Percentiles rank a stretch among this genome's conserved stretches.
Evolutionary conservation across 169 alveolate genomes (phyloP).

Genomic region (Plasmodium gonderi): DNA sequence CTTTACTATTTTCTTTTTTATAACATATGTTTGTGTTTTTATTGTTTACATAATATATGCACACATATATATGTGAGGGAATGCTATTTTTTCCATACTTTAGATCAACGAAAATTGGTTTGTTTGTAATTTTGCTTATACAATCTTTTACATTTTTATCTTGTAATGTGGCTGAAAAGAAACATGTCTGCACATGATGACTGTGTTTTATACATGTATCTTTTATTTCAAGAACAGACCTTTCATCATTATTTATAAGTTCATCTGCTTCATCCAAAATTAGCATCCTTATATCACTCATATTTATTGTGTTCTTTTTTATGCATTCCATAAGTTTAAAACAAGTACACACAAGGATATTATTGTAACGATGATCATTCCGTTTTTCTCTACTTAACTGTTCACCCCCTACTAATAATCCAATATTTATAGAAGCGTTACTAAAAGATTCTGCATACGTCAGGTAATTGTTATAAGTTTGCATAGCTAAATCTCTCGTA

Average conservation of each 20-base stretch:
- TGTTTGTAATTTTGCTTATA: conserved; percentile 70
- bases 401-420: conserved; percentile 84
- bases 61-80: conserved; percentile 76
- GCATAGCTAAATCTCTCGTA: conserved; percentile 85
- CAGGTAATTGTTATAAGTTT: conserved; percentile 83
- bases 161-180: conserved; percentile 79
- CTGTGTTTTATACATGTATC: conserved; percentile 39
- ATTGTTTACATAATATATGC: conserved; percentile 61
- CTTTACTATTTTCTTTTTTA: background rate
- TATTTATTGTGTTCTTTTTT: conserved; percentile 31
- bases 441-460: conserved; percentile 78
- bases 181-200: conserved; percentile 65
- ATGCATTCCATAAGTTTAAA: conserved; percentile 45
- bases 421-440: conserved; percentile 64
- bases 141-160: conserved; percentile 69
- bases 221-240: conserved; percentile 37
- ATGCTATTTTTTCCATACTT: conserved; percentile 75
- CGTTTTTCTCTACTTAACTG: conserved; percentile 77
- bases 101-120: conserved; percentile 76
- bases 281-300: conserved; percentile 38
- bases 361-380: conserved; percentile 1
- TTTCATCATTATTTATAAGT: conserved; percentile 69
- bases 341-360: conserved; percentile 59
- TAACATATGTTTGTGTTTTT: background rate
- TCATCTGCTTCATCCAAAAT: conserved; percentile 80